These are phyloP conservation scores for Naumovozyma castellii DNA, from an alignment of 805 yeast genomes.

Conservation along the genomic window DNA sequence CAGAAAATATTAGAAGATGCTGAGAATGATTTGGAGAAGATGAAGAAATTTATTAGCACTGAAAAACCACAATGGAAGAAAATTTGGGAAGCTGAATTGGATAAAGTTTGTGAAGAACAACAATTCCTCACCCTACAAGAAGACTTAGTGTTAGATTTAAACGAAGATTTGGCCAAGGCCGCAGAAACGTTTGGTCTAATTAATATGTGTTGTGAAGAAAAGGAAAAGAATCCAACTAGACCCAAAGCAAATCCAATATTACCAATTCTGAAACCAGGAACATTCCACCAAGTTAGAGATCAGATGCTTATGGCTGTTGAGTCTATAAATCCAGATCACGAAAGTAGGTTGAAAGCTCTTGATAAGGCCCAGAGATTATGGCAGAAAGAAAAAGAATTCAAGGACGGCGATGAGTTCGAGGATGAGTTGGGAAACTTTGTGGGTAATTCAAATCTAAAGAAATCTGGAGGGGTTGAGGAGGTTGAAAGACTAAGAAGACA, in stretches of 20 bases:
- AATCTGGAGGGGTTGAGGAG: slow-evolving; percentile 84
- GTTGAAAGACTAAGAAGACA: slow-evolving; percentile 58
- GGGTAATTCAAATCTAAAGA: slow-evolving; percentile 62
- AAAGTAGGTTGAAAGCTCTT: slow-evolving; percentile 77
- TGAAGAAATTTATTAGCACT: slow-evolving; percentile 50
- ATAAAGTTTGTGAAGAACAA: slow-evolving; percentile 87
- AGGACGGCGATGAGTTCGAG: slow-evolving; percentile 56
- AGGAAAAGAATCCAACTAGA: slow-evolving; percentile 48
- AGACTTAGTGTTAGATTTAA: slow-evolving; percentile 67
- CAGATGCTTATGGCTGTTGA: slow-evolving; percentile 75
- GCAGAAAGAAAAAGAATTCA: slow-evolving; percentile 54
- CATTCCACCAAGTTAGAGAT: slow-evolving; percentile 52
- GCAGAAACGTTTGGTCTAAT: slow-evolving; percentile 74
- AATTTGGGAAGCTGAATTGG: slow-evolving; percentile 87
- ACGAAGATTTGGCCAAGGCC: slow-evolving; percentile 73
- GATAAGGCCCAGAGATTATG: slow-evolving; percentile 77
- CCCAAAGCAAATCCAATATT: slow-evolving; percentile 27
- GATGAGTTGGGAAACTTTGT: slow-evolving; percentile 83
- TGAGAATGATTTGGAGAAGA: slow-evolving; percentile 37
- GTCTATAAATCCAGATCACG: slow-evolving; percentile 75
- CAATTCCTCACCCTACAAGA: slow-evolving; percentile 86
- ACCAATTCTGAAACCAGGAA: slow-evolving; percentile 55
- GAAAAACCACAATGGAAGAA: slow-evolving; percentile 84
- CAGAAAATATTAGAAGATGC: slow-evolving; percentile 57
- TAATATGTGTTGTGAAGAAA: slow-evolving; percentile 71